Evolutionary conservation across 768 basidiomycete genomes (phyloP).

Genomic region (Calocera cornea): DNA sequence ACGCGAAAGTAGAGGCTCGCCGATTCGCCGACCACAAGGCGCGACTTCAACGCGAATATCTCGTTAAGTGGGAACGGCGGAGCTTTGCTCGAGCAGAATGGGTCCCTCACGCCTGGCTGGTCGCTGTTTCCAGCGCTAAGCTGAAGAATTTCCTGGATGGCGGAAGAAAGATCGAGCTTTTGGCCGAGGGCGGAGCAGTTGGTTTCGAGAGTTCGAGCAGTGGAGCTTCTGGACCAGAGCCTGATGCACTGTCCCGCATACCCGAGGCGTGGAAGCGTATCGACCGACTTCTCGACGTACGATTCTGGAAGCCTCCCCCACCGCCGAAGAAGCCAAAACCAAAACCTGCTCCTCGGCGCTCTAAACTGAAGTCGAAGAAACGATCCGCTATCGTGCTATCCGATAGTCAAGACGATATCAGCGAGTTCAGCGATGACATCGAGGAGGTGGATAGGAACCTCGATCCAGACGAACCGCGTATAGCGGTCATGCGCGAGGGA

Average conservation of each 20-base stretch:
- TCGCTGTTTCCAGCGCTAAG: constrained; percentile 48
- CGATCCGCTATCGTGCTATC: no score
- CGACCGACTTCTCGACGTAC: constrained; percentile 80
- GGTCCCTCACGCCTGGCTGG: constrained; percentile 89
- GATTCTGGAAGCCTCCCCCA: constrained; percentile 54
- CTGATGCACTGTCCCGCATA: constrained; percentile 59
- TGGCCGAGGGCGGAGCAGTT: constrained; percentile 20
- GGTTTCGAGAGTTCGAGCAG: constrained; percentile 14
- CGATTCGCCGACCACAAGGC: constrained; percentile 41
- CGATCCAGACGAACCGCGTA: not conserved
- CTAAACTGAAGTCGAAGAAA: constrained; percentile 20
- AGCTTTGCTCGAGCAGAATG: constrained; percentile 72
- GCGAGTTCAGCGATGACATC: not conserved
- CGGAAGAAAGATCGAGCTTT: constrained; percentile 55
- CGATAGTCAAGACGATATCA: not conserved
- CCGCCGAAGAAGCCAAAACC: constrained; percentile 14
- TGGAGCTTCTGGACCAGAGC: constrained; percentile 33
- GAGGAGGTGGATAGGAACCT: constrained; percentile 18
- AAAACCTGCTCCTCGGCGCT: constrained; percentile 6
- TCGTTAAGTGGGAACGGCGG: constrained; percentile 74
- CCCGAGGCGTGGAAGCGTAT: constrained; percentile 74
- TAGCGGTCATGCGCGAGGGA: constrained; percentile 10
- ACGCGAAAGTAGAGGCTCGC: constrained; percentile 31
- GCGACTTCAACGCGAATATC: constrained; percentile 72
- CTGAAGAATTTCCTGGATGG: constrained; percentile 62